phyloP scores from a whole-genome alignment of 768 basidiomycete species.

The Mycena floridula region DNA sequence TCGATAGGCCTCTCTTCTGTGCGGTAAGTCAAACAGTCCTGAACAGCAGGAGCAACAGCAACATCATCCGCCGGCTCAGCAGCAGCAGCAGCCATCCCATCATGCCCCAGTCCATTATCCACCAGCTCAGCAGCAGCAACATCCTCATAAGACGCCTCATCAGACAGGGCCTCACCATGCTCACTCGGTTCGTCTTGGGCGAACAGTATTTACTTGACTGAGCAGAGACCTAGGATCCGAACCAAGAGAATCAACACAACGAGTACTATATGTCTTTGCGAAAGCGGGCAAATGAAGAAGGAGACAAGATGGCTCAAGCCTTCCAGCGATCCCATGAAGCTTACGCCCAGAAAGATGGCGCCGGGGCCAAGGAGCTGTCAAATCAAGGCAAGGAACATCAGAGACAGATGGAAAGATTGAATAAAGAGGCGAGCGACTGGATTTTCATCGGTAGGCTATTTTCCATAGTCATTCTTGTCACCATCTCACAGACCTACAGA shows the following conservation, averaged over 20 bases:
- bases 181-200: too few relatives aligned
- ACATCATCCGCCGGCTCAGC: too few relatives aligned
- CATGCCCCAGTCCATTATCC: too few relatives aligned
- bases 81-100: too few relatives aligned
- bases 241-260: conserved; percentile 63
- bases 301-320: conserved; percentile 67
- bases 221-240: too few relatives aligned
- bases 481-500: conserved; percentile 30
- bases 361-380: conserved; percentile 74
- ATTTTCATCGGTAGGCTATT: conserved; percentile 65
- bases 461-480: conserved; percentile 1
- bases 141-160: too few relatives aligned
- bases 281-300: conserved; percentile 70
- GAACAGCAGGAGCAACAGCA: too few relatives aligned
- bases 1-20: too few relatives aligned
- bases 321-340: conserved; percentile 74
- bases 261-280: conserved; percentile 66
- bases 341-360: conserved; percentile 68
- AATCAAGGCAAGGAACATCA: conserved; percentile 78
- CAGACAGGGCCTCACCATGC: too few relatives aligned
- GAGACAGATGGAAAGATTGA: conserved; percentile 68
- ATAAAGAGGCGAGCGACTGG: conserved; percentile 81
- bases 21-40: too few relatives aligned
- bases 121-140: too few relatives aligned
- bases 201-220: too few relatives aligned